phyloP scores from a whole-genome alignment of 345 rosid species.

The Eucalyptus grandis region DNA sequence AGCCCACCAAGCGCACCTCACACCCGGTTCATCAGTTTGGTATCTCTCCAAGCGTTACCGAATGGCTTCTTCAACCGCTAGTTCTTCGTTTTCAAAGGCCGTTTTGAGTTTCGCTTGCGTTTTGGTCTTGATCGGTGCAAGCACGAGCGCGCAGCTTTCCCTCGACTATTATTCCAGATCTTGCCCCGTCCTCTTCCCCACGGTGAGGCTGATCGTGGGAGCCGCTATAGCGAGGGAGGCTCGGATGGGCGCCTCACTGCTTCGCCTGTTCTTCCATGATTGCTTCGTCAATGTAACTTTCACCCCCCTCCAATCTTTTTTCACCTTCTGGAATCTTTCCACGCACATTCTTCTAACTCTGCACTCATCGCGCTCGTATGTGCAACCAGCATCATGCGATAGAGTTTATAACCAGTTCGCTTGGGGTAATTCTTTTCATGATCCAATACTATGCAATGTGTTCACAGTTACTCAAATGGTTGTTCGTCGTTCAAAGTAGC shows the following conservation, averaged over 20 bases:
- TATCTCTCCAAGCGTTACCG: background rate
- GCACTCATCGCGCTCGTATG: background rate
- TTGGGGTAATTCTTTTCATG: background rate
- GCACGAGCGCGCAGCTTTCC: constrained; percentile 41
- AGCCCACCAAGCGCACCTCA: background rate
- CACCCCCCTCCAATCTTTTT: background rate
- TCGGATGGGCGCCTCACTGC: constrained; percentile 64
- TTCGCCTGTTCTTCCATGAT: constrained; percentile 82
- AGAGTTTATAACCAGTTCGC: background rate
- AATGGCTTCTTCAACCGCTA: background rate
- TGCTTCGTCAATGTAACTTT: constrained; percentile 74
- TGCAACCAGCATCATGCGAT: background rate
- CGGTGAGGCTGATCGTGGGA: constrained; percentile 29
- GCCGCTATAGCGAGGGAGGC: constrained; percentile 50
- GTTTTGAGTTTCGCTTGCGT: background rate
- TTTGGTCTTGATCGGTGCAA: background rate
- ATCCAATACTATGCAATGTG: background rate
- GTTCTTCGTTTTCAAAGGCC: background rate
- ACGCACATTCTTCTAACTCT: background rate
- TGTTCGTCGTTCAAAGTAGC: background rate
- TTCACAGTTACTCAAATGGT: background rate
- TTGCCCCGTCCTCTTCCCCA: constrained; percentile 44
- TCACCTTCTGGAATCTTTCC: background rate
- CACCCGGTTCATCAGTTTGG: background rate
- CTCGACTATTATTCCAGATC: constrained; percentile 47